Conservation (phyloP, 2,329 filamentous ascomycete genomes). For the Colletotrichum horii region DNA sequence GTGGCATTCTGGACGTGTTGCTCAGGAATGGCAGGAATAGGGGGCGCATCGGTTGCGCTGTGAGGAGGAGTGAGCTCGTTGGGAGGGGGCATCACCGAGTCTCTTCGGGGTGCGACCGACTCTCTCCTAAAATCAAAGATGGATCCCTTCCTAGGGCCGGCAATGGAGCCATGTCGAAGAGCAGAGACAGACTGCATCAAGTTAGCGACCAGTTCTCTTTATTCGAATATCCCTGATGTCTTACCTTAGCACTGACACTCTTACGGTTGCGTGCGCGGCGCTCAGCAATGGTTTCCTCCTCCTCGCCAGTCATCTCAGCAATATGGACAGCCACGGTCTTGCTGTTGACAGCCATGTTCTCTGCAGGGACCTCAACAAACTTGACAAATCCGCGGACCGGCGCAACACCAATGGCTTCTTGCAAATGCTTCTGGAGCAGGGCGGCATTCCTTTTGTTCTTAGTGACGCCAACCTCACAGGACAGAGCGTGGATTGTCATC, state of each 20-base stretch:
- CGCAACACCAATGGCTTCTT: constrained; percentile 71
- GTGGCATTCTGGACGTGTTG: background rate
- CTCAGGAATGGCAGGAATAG: constrained; percentile 10
- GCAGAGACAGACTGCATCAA: background rate
- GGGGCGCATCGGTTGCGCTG: constrained; percentile 14
- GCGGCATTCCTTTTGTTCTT: constrained; percentile 83
- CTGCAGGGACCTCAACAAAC: constrained; percentile 73
- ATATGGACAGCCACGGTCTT: constrained; percentile 73
- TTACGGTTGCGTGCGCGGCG: constrained; percentile 29
- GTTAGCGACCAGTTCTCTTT: background rate
- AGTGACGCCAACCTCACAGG: constrained; percentile 70
- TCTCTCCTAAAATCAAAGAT: constrained; percentile 18
- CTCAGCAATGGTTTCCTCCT: constrained; percentile 21
- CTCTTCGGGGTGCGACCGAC: background rate
- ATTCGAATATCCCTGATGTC: background rate
- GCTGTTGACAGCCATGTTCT: constrained; percentile 74
- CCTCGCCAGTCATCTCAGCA: constrained; percentile 52
- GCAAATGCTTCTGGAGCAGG: constrained; percentile 78
- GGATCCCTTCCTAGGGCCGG: constrained; percentile 6
- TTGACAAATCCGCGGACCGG: constrained; percentile 73
- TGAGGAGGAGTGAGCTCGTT: constrained; percentile 18
- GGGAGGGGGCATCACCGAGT: background rate
- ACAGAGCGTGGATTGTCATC: constrained; percentile 74
- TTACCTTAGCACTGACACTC: constrained; percentile 42
- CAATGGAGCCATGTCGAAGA: constrained; percentile 15